These are phyloP conservation scores for Zizania latifolia DNA, from an alignment of 176 grass and related monocot species.

Conservation along the genomic window DNA sequence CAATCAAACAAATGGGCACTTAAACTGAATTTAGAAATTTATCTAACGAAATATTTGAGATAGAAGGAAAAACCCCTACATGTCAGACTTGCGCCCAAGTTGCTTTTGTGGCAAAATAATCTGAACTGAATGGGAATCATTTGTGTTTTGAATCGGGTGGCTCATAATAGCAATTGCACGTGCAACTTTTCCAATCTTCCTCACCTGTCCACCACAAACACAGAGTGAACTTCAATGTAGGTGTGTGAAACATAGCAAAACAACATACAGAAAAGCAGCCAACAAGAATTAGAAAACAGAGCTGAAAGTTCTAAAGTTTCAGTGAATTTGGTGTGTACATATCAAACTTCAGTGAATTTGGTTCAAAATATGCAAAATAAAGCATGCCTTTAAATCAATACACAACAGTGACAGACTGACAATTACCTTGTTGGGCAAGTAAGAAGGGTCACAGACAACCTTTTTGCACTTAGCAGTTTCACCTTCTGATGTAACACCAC, in stretches of 20 bases:
- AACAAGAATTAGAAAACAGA: conserved; percentile 2
- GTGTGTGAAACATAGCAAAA: conserved; percentile 4
- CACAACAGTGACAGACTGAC: no score
- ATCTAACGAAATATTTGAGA: neutral
- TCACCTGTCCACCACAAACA: conserved; percentile 46
- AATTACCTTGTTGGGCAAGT: conserved; percentile 87
- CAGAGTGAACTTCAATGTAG: conserved; percentile 4
- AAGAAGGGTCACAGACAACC: conserved; percentile 92
- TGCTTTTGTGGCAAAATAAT: conserved; percentile 89
- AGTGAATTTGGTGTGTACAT: neutral
- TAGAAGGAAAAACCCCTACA: conserved; percentile 34
- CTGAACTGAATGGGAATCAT: conserved; percentile 71
- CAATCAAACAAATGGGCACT: neutral
- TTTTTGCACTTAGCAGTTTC: conserved; percentile 95
- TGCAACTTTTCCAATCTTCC: conserved; percentile 82
- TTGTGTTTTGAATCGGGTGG: conserved; percentile 66
- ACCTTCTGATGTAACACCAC: conserved; percentile 89
- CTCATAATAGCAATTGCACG: conserved; percentile 92
- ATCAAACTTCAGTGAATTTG: no score
- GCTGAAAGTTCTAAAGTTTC: neutral
- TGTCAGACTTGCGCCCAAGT: conserved; percentile 88
- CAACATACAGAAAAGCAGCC: neutral
- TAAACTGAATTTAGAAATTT: conserved; percentile 6
- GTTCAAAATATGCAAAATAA: conserved; percentile 10
- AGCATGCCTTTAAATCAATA: conserved; percentile 7